Conservation (phyloP, 345 rosid genomes). For the Dipteronia dyeriana region DNA sequence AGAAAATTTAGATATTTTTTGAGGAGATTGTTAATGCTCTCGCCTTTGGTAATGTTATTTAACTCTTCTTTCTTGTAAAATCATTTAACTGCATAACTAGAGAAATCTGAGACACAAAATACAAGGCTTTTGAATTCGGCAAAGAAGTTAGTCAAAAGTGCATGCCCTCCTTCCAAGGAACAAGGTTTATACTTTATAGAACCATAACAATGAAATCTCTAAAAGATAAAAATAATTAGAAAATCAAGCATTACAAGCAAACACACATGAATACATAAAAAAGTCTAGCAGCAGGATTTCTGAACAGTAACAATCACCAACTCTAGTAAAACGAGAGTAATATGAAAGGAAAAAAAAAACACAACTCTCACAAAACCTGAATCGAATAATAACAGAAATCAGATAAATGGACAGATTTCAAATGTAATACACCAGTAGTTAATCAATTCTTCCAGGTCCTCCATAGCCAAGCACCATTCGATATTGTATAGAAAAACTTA, state of each 20-base stretch:
- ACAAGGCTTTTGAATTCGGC: background rate
- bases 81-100: too few relatives aligned
- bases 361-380: background rate
- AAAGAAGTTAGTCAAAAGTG: background rate
- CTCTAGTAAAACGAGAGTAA: background rate
- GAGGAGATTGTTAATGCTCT: background rate
- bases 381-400: background rate
- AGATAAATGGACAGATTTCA: too few relatives aligned
- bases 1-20: background rate
- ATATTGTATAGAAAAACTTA: too few relatives aligned
- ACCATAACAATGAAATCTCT: background rate
- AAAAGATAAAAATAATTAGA: background rate
- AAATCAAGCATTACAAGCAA: background rate
- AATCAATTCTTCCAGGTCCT: too few relatives aligned
- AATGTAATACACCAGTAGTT: too few relatives aligned
- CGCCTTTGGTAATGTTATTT: background rate
- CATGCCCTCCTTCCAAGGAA: background rate
- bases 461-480: too few relatives aligned
- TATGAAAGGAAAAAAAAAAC: background rate
- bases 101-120: background rate
- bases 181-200: background rate
- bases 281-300: background rate
- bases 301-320: too few relatives aligned
- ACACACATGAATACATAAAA: background rate
- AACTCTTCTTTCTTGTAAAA: background rate